A percentile compares a stretch with the other conserved stretches of the same genome.
These are phyloP conservation scores for Murraya paniculata DNA, from an alignment of 345 rosid species.

Conservation along the genomic window DNA sequence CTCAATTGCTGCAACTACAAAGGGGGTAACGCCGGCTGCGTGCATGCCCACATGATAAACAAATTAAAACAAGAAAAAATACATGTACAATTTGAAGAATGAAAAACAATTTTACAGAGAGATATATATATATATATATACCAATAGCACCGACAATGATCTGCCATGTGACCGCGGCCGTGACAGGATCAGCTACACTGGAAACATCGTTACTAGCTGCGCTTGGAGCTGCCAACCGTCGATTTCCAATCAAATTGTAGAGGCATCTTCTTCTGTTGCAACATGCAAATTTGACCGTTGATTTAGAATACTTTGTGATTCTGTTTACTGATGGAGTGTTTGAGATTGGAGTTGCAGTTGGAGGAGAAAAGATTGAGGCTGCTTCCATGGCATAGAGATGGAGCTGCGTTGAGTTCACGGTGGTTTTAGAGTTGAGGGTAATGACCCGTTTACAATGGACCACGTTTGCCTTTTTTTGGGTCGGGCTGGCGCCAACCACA, in stretches of 20 bases:
- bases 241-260: constrained; percentile 8
- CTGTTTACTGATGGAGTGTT: constrained; percentile 7
- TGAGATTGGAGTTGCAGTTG: constrained; percentile 21
- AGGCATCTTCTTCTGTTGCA: constrained; percentile 15
- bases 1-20: constrained; percentile 83
- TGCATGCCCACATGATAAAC: background rate
- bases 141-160: constrained; percentile 72
- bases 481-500: constrained; percentile 45
- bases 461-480: constrained; percentile 31
- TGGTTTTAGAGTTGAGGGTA: background rate
- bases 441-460: constrained; percentile 31
- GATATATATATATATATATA: constrained; percentile 13
- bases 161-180: constrained; percentile 67
- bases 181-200: constrained; percentile 37
- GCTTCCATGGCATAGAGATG: constrained; percentile 35
- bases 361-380: constrained; percentile 31
- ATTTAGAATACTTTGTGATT: constrained; percentile 11
- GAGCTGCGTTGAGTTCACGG: background rate
- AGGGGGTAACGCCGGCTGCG: constrained; percentile 80
- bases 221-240: constrained; percentile 11
- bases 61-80: too few species aligned
- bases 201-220: constrained; percentile 37
- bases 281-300: constrained; percentile 19
- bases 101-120: too few species aligned
- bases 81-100: too few species aligned